Percentiles rank a stretch among this genome's conserved stretches.
phyloP scores from a whole-genome alignment of 345 rosid genomes.

The Geranium brycei region DNA sequence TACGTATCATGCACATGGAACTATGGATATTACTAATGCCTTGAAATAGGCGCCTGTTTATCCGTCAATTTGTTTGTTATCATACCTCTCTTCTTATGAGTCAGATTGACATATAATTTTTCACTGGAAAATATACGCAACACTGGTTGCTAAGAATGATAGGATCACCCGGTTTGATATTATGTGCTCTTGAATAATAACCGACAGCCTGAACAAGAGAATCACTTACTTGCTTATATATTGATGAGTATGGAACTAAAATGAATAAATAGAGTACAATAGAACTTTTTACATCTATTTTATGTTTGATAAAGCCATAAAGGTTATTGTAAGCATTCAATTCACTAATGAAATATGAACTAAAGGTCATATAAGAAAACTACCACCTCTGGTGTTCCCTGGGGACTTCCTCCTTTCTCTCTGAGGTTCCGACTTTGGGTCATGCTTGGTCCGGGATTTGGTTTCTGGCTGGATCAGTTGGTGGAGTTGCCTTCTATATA shows the following conservation, averaged over 20 bases:
- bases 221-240: not conserved
- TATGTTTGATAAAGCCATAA: not conserved
- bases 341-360: too few relatives aligned
- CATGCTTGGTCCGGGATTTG: too few relatives aligned
- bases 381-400: too few relatives aligned
- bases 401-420: too few relatives aligned
- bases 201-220: slow-evolving; percentile 46
- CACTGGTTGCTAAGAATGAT: slow-evolving; percentile 65
- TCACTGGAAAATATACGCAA: slow-evolving; percentile 34
- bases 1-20: not conserved
- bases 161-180: slow-evolving; percentile 58
- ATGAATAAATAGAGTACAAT: too few relatives aligned
- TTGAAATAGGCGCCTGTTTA: not conserved
- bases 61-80: not conserved
- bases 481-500: too few relatives aligned
- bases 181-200: slow-evolving; percentile 63
- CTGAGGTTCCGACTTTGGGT: too few relatives aligned
- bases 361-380: too few relatives aligned
- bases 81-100: not conserved
- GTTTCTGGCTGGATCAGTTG: too few relatives aligned
- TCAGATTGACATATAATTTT: not conserved
- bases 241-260: not conserved
- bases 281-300: not conserved
- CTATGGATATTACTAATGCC: not conserved
- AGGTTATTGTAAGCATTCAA: not conserved